Conservation (phyloP, 1,139 yeast genomes). For the Sugiyamaella sp. region DNA sequence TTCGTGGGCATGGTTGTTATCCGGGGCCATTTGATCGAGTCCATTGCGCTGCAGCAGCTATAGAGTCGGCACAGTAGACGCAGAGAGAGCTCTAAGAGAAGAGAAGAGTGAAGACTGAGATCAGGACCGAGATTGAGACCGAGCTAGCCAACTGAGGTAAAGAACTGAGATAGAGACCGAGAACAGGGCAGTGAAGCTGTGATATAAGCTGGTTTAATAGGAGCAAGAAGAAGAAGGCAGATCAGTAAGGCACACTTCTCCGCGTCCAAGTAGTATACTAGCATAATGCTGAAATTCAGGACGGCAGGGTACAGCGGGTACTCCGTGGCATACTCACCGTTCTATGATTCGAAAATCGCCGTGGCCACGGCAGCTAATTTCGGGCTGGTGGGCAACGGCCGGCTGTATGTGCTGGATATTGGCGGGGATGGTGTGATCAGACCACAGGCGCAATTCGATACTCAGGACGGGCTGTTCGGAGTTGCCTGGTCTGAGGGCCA, state of each 20-base stretch:
- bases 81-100: no score
- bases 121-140: no score
- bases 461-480: slow-evolving; percentile 92
- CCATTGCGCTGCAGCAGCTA: slow-evolving; percentile 31
- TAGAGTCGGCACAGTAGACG: no score
- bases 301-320: slow-evolving; percentile 88
- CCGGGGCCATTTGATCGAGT: slow-evolving; percentile 38
- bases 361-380: slow-evolving; percentile 91
- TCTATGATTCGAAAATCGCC: slow-evolving; percentile 83
- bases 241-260: no score
- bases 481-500: slow-evolving; percentile 88
- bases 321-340: slow-evolving; percentile 88
- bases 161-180: no score
- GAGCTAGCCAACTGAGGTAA: no score
- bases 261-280: not conserved
- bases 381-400: slow-evolving; percentile 94
- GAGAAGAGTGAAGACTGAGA: no score
- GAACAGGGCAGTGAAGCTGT: no score
- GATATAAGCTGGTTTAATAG: no score
- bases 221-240: no score
- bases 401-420: slow-evolving; percentile 69
- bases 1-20: slow-evolving; percentile 42
- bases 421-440: slow-evolving; percentile 62
- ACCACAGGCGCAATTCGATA: slow-evolving; percentile 68
- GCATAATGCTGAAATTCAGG: slow-evolving; percentile 78